Base-by-base conservation (phyloP, 2,329 filamentous ascomycete genomes). In the Ophiocordyceps camponoti-leonardi region DNA sequence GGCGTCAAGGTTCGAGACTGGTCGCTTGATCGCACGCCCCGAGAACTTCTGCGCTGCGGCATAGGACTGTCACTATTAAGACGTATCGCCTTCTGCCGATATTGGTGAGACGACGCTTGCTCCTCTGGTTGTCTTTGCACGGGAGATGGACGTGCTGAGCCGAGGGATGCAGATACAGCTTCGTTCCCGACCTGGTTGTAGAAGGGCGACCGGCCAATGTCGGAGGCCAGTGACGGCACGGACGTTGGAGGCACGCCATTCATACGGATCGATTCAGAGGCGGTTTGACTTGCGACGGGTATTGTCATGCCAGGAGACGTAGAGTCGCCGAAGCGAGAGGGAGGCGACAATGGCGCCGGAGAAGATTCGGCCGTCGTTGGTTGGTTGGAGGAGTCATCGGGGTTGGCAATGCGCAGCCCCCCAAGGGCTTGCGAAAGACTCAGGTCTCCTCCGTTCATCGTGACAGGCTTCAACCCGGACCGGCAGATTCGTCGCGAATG, bases 371-470 rank as follows among this genome's bases (percentile, higher is more conserved):
- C 4, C 6, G 31, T 16, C 6, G 13, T 35, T 35, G 13, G 31
- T 35, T 35, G 31, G 13, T n/a, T 62, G 58, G 58, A 62, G 51
- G 76, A 73, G 66, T 92, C 79, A 67, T 95, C 88, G 46, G 90
- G 90, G 64, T 96, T 98, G 56, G 92, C 90, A 63, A 98, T 96
- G 62, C 90, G 86, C 64, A 98, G 72, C 57, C 90, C 90, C 58
- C 92, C 92, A 58, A 96, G 75, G 58, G 86, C 86, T 68, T 88
- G 84, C 59, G 87, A 92, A 53, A 96, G 78, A 66, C 85, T 94
- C 61, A 94, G 69, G 69, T 94, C 87, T 65, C 85, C 86, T 35
- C 31, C 31, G 68, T 87, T 86, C 87, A 95, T 95, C 63, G 60
- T 72, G 56, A 39, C 49, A 52, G 51, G 50, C 52, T 52, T 47